Base-by-base conservation (phyloP, 768 basidiomycete species). In the Podaxis sp. region DNA sequence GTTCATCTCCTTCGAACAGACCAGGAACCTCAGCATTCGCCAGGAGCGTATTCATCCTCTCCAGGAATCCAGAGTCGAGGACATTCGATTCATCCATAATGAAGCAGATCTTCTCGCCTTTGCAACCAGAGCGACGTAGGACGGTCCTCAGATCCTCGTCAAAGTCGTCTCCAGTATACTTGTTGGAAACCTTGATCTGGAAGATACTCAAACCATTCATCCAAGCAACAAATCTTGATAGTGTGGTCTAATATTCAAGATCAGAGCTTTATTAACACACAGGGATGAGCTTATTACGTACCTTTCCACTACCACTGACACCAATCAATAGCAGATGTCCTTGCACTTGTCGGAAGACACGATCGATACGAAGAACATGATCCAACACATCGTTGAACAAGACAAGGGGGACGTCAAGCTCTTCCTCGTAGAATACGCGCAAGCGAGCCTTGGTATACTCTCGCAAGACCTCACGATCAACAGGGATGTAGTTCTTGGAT, bases 11-110 rank as follows among this genome's bases (percentile, higher is more conserved):
- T 76, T 99, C 97, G 73, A 99, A 99, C n/a, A 99, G 83, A 75
- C 97, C 97, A 0, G 97, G 97, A n/a, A 99, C 96, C 74, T 99
- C 97, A n/a, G 97, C 97, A 69, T 99, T 99, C 44, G 97, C 97
- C 15, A 99, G 84, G 13, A 99, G 85, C 0, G 97, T 99, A 74
- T 99, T 99, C 96, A 99, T 99, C n/a, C 97, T 88, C 73, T 99
- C 97, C 66, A 99, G 78, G 84, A 99, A 99, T 51, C 97, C 97
- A 12, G 97, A 96, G 73, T 99, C 97, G 36, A 99, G 89, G 12
- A 99, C 97, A 69, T 99, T 99, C 3, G 97, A 99, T 74, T 99
- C 97, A 74, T 99, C 97, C 97, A 99, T 98, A 78, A 99, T 99
- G 82, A 99, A 99, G 74, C 95, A 98, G 54, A 99, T 90, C 78